These are phyloP conservation scores for Blastobotrys attinorum DNA, from an alignment of 805 yeast genomes.

Conservation along the genomic window DNA sequence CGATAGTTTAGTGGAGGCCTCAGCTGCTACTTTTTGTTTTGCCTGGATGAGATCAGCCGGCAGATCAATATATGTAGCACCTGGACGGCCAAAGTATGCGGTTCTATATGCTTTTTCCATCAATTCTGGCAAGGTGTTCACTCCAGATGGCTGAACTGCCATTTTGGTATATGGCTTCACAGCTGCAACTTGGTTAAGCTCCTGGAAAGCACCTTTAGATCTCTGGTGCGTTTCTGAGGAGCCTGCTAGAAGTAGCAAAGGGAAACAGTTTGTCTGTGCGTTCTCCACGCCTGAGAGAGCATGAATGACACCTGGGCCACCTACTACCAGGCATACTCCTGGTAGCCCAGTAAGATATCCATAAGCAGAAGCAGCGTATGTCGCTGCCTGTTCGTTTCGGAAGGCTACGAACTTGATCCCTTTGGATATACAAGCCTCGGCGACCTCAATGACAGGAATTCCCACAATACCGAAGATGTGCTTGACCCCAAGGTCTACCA, in stretches of 20 bases:
- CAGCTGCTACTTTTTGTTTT: conserved; percentile 4
- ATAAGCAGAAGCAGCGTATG: conserved; percentile 67
- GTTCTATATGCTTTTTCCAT: conserved; percentile 41
- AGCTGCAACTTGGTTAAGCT: conserved; percentile 53
- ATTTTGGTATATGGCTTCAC: conserved; percentile 44
- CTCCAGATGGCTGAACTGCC: conserved; percentile 36
- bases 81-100: conserved; percentile 45
- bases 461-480: conserved; percentile 67
- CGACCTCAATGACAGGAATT: conserved; percentile 66
- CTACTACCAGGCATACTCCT: conserved; percentile 62
- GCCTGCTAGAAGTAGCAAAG: conserved; percentile 59
- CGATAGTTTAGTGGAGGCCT: conserved; percentile 2
- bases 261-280: conserved; percentile 55
- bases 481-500: conserved; percentile 43
- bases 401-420: conserved; percentile 54
- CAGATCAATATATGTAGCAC: conserved; percentile 54
- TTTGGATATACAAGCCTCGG: conserved; percentile 46
- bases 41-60: conserved; percentile 54
- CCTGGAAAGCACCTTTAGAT: conserved; percentile 63
- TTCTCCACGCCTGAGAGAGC: conserved; percentile 60
- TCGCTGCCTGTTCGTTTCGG: conserved; percentile 67
- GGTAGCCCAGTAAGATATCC: conserved; percentile 60
- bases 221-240: conserved; percentile 42
- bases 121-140: conserved; percentile 32
- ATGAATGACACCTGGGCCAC: conserved; percentile 69